These are phyloP conservation scores for Beauveria caledonica DNA, from an alignment of 2,329 filamentous ascomycete genomes.

Conservation along the genomic window DNA sequence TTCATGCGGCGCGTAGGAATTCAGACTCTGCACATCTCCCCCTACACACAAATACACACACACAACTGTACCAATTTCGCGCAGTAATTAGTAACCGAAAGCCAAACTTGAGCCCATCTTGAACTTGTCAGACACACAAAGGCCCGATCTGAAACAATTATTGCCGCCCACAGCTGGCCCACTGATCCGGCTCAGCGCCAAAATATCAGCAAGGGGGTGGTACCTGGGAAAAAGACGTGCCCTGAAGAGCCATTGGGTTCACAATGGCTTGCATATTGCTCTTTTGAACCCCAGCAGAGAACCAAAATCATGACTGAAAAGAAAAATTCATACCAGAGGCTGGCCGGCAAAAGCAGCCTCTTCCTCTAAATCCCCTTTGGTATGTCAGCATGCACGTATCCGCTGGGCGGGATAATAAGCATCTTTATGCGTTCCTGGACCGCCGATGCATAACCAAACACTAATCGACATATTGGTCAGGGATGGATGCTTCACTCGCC, in stretches of 20 bases:
- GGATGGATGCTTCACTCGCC: not conserved
- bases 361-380: no score
- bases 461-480: not conserved
- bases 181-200: slow-evolving; percentile 4
- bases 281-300: no score
- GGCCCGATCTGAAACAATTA: slow-evolving; percentile 9
- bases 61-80: not conserved
- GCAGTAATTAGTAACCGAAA: no score
- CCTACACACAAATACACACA: no score
- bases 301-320: no score
- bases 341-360: no score
- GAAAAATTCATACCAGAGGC: no score
- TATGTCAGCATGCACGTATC: no score
- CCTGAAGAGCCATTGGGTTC: no score
- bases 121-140: slow-evolving; percentile 3
- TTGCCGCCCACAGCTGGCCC: slow-evolving; percentile 3
- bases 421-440: not conserved
- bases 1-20: not conserved
- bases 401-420: not conserved
- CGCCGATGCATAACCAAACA: not conserved
- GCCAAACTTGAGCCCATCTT: not conserved
- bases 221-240: not conserved
- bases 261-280: no score
- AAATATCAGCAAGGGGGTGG: not conserved
- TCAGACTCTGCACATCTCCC: no score